Conservation (phyloP, 2,329 filamentous ascomycete species). For the Fusarium albosuccineum region DNA sequence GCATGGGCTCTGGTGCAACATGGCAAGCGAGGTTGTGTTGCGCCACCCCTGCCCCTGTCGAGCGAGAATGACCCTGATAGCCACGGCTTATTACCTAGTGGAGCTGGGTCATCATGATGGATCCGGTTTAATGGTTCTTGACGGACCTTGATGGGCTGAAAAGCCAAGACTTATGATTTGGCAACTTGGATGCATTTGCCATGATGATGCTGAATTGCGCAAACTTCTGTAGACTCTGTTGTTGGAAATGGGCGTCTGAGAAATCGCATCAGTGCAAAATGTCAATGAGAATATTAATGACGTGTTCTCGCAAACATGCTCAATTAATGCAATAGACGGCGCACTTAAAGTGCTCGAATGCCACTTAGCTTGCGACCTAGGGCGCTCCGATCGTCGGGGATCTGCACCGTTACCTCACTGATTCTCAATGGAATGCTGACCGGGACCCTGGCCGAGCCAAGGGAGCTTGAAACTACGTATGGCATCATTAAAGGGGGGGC, state of each 20-base stretch:
- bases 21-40: background rate
- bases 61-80: constrained; percentile 28
- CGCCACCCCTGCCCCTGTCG: background rate
- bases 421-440: background rate
- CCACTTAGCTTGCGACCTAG: background rate
- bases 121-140: background rate
- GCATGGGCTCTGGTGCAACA: constrained; percentile 5
- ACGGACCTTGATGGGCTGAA: constrained; percentile 25
- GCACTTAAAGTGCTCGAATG: background rate
- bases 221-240: too few relatives aligned
- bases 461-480: background rate
- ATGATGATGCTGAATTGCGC: background rate
- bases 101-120: background rate
- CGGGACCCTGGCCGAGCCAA: background rate
- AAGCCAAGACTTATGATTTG: background rate
- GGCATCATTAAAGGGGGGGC: background rate
- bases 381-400: background rate
- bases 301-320: constrained; percentile 20
- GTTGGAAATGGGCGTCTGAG: background rate
- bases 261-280: background rate
- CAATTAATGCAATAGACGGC: constrained; percentile 1
- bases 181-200: background rate
- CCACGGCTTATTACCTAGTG: background rate
- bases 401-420: background rate
- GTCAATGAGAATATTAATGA: background rate